phyloP scores from a whole-genome alignment of 805 yeast genomes.

The Zygoascus biomembranicola region DNA sequence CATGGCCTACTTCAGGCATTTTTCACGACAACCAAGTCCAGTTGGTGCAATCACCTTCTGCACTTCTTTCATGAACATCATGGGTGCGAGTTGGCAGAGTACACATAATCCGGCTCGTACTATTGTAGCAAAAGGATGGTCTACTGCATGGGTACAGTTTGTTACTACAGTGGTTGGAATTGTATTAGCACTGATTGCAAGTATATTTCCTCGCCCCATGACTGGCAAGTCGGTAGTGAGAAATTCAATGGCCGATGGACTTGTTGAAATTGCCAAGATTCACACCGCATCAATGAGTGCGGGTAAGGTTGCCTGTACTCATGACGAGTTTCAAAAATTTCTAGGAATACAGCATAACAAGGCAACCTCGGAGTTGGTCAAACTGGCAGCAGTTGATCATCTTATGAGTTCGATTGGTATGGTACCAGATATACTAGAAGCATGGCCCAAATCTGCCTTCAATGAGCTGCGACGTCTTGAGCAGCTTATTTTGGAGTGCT shows the following conservation, averaged over 20 bases:
- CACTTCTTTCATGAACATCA: slow-evolving; percentile 23
- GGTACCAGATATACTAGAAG: not conserved
- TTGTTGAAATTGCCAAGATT: slow-evolving; percentile 13
- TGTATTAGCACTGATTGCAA: slow-evolving; percentile 24
- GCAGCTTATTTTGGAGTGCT: not conserved
- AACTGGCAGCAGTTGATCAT: not conserved
- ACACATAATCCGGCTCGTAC: slow-evolving; percentile 14
- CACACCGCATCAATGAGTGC: slow-evolving; percentile 12
- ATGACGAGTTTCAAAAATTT: not conserved
- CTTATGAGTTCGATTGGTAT: not conserved
- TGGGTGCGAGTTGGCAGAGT: slow-evolving; percentile 28
- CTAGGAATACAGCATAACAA: not conserved
- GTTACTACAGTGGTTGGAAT: slow-evolving; percentile 27
- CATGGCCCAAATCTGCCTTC: not conserved
- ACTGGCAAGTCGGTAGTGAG: slow-evolving; percentile 28
- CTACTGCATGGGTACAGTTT: slow-evolving; percentile 29
- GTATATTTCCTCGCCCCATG: slow-evolving; percentile 25
- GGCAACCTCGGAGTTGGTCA: not conserved
- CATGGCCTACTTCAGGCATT: slow-evolving; percentile 26
- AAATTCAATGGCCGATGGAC: slow-evolving; percentile 18
- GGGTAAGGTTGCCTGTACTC: not conserved
- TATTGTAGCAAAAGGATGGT: slow-evolving; percentile 23
- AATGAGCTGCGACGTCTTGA: not conserved
- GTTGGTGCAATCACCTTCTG: slow-evolving; percentile 25
- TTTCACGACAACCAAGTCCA: slow-evolving; percentile 22